Evolutionary conservation across 768 basidiomycete genomes (phyloP).

Genomic region (Termitomyces sp.): DNA sequence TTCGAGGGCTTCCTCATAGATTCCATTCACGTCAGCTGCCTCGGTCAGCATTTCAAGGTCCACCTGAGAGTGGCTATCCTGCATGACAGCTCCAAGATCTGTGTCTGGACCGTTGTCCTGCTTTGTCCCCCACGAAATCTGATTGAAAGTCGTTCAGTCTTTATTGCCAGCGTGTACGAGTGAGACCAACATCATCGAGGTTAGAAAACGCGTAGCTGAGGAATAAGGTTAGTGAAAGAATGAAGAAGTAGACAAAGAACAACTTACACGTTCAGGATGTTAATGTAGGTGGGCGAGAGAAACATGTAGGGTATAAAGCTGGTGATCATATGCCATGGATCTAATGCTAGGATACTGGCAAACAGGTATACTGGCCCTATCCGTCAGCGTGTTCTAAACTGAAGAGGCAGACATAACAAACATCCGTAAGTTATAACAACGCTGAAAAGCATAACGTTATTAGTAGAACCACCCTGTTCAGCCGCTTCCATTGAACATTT

Average conservation of each 20-base stretch:
- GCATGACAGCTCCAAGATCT: slow-evolving; percentile 81
- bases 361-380: slow-evolving; percentile 59
- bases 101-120: slow-evolving; percentile 68
- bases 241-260: slow-evolving; percentile 6
- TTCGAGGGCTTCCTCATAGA: slow-evolving; percentile 79
- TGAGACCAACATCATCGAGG: slow-evolving; percentile 66
- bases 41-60: slow-evolving; percentile 85
- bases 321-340: slow-evolving; percentile 96
- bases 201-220: slow-evolving; percentile 80
- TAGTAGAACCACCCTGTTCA: slow-evolving; percentile 56
- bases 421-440: slow-evolving; percentile 82
- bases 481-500: slow-evolving; percentile 74
- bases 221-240: neutral
- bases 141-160: neutral
- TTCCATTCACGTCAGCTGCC: slow-evolving; percentile 74
- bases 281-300: slow-evolving; percentile 77
- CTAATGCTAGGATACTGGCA: slow-evolving; percentile 77
- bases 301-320: slow-evolving; percentile 87
- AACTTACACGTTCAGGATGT: slow-evolving; percentile 70
- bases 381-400: neutral
- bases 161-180: neutral
- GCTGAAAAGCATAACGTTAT: slow-evolving; percentile 79
- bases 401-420: slow-evolving; percentile 19
- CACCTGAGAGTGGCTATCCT: slow-evolving; percentile 76
- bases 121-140: slow-evolving; percentile 98